These are phyloP conservation scores for Arabidopsis lyrata DNA, from an alignment of 441 rosid species.

Conservation along the genomic window DNA sequence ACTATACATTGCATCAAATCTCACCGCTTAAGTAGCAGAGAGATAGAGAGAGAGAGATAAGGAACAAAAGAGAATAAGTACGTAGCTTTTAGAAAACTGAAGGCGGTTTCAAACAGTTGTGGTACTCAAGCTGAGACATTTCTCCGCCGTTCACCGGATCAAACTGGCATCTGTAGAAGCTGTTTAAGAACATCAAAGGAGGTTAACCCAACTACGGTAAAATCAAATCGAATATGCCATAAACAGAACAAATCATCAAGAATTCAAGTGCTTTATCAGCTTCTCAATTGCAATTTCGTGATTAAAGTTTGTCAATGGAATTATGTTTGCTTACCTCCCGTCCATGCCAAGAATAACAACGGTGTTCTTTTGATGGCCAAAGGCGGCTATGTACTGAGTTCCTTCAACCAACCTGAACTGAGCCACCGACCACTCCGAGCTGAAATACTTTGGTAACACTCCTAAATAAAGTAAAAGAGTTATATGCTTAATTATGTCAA, in stretches of 20 bases:
- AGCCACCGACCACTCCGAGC: constrained; percentile 97
- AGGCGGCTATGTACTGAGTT: constrained; percentile 82
- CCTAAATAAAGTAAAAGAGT: constrained; percentile 53
- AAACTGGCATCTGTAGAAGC: constrained; percentile 88
- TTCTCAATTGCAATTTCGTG: background rate
- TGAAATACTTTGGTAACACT: constrained; percentile 92
- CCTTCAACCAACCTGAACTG: constrained; percentile 88
- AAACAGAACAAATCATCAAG: background rate
- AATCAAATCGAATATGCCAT: constrained; percentile 11
- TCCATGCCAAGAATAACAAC: constrained; percentile 91
- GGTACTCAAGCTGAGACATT: constrained; percentile 86
- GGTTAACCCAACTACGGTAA: constrained; percentile 6
- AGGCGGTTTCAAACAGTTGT: constrained; percentile 83
- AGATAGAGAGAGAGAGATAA: constrained; percentile 17
- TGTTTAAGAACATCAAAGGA: constrained; percentile 50
- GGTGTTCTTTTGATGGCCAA: constrained; percentile 90
- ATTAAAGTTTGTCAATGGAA: background rate
- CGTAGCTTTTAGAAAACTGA: constrained; percentile 53
- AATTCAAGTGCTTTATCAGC: background rate
- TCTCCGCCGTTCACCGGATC: constrained; percentile 92
- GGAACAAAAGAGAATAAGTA: constrained; percentile 8
- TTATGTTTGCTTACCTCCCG: constrained; percentile 69
- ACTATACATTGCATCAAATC: constrained; percentile 41
- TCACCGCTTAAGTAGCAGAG: constrained; percentile 35
- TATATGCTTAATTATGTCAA: background rate